Conservation (phyloP, 495 filamentous ascomycete genomes). For the Durotheca rogersii region DNA sequence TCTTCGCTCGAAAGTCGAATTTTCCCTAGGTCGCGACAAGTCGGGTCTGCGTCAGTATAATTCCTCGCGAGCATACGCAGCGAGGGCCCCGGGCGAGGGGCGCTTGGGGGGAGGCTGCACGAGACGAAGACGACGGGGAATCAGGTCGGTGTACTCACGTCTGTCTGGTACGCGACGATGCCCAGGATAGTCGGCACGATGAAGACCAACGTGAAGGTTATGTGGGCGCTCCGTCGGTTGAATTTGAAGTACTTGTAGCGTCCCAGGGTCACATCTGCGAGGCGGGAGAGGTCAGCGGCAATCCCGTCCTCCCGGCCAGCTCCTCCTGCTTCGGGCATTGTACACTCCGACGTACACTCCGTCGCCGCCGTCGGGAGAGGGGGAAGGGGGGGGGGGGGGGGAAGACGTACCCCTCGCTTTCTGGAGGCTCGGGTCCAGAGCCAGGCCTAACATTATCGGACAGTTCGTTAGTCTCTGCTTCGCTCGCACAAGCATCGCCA, state of each 20-base stretch:
- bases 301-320: neutral
- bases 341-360: no score
- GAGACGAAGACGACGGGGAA: no score
- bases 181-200: constrained; percentile 68
- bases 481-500: constrained; percentile 1
- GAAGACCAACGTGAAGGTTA: constrained; percentile 72
- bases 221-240: constrained; percentile 76
- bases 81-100: no score
- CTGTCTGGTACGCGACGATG: constrained; percentile 70
- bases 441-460: constrained; percentile 48
- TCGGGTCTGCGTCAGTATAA: neutral
- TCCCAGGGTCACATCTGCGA: constrained; percentile 75
- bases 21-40: constrained; percentile 63
- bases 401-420: constrained; percentile 68
- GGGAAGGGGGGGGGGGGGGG: constrained; percentile 18
- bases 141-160: constrained; percentile 65
- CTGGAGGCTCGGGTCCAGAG: constrained; percentile 75
- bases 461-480: constrained; percentile 31
- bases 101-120: no score
- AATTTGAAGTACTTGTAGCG: constrained; percentile 95
- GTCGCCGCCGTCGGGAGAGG: neutral
- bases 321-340: constrained; percentile 1
- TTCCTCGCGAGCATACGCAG: neutral
- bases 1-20: constrained; percentile 82
- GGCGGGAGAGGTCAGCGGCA: neutral